Evolutionary conservation across 1,284 basidiomycete species (phyloP).

Genomic region (Apiotrichum laibachii): DNA sequence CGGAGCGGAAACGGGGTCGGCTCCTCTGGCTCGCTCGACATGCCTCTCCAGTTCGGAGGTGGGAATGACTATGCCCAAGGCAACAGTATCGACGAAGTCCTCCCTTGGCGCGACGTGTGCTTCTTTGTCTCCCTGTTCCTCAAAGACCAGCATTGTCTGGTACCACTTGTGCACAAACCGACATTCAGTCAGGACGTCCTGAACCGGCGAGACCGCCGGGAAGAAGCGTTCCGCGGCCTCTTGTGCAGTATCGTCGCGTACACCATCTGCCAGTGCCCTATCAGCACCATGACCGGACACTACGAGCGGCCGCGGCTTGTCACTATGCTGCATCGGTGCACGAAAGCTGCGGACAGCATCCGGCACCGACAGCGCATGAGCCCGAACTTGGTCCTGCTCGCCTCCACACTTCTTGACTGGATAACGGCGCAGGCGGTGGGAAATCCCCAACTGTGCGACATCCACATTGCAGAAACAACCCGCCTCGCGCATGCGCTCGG

Average conservation of each 20-base stretch:
- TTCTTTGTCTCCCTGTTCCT: slow-evolving; percentile 34
- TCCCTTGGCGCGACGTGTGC: slow-evolving; percentile 28
- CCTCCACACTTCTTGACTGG: slow-evolving; percentile 26
- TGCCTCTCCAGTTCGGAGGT: neutral
- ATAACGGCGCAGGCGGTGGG: slow-evolving; percentile 25
- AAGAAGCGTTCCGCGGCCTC: slow-evolving; percentile 32
- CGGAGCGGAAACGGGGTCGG: too few relatives aligned
- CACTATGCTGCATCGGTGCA: slow-evolving; percentile 23
- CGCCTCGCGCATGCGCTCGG: slow-evolving; percentile 25
- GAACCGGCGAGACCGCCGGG: slow-evolving; percentile 25
- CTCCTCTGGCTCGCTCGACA: neutral
- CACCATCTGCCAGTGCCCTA: slow-evolving; percentile 21
- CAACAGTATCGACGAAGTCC: slow-evolving; percentile 21
- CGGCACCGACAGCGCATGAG: slow-evolving; percentile 24
- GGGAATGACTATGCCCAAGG: slow-evolving; percentile 6
- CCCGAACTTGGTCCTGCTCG: slow-evolving; percentile 19
- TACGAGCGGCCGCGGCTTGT: slow-evolving; percentile 24
- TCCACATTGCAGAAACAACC: slow-evolving; percentile 24
- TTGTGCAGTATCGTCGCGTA: slow-evolving; percentile 31
- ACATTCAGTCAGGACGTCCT: slow-evolving; percentile 33
- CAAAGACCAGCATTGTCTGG: slow-evolving; percentile 32
- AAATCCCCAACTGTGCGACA: slow-evolving; percentile 17
- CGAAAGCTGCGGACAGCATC: slow-evolving; percentile 22
- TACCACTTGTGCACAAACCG: slow-evolving; percentile 35
- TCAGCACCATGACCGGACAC: slow-evolving; percentile 22